These are phyloP conservation scores for Neoarthrinium moseri DNA, from an alignment of 2,329 filamentous ascomycete species.

Conservation along the genomic window DNA sequence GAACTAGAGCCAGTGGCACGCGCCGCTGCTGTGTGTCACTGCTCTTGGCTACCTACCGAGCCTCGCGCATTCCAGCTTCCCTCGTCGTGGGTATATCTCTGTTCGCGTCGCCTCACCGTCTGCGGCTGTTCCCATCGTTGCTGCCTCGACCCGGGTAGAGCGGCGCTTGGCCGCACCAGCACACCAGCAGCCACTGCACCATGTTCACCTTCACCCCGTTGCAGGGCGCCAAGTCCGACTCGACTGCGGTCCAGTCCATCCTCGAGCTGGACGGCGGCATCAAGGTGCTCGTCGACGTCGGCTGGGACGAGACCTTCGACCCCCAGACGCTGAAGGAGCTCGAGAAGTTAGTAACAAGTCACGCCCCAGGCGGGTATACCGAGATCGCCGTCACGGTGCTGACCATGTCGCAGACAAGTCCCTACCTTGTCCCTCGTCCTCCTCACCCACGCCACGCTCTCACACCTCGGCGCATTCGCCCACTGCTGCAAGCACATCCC, in stretches of 20 bases:
- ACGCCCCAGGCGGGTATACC: too few species aligned
- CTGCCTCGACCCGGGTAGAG: not conserved
- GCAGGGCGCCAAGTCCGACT: slow-evolving; percentile 85
- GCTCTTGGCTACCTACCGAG: too few species aligned
- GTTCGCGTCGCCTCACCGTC: too few species aligned
- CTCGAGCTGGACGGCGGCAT: slow-evolving; percentile 95
- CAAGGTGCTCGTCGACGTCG: slow-evolving; percentile 91
- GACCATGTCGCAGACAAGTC: slow-evolving; percentile 62
- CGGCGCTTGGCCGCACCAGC: not conserved
- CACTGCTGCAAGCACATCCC: slow-evolving; percentile 98
- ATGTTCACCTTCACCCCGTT: slow-evolving; percentile 98
- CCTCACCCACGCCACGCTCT: slow-evolving; percentile 87
- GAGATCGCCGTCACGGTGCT: too few species aligned
- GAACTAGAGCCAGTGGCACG: slow-evolving; percentile 11
- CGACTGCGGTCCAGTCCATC: slow-evolving; percentile 88
- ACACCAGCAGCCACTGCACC: too few species aligned
- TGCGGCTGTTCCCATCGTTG: not conserved
- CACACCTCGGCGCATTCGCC: slow-evolving; percentile 89
- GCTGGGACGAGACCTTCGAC: slow-evolving; percentile 94
- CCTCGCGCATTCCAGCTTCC: slow-evolving; percentile 1
- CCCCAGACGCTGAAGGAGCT: slow-evolving; percentile 78
- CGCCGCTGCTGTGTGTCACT: slow-evolving; percentile 8
- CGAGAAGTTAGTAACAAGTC: slow-evolving; percentile 74
- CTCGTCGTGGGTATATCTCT: too few species aligned
- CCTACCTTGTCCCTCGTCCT: slow-evolving; percentile 91